A percentile compares a stretch with the other conserved stretches of the same genome.
phyloP scores from a whole-genome alignment of 805 yeast genomes.

The Candida sonorensis region DNA sequence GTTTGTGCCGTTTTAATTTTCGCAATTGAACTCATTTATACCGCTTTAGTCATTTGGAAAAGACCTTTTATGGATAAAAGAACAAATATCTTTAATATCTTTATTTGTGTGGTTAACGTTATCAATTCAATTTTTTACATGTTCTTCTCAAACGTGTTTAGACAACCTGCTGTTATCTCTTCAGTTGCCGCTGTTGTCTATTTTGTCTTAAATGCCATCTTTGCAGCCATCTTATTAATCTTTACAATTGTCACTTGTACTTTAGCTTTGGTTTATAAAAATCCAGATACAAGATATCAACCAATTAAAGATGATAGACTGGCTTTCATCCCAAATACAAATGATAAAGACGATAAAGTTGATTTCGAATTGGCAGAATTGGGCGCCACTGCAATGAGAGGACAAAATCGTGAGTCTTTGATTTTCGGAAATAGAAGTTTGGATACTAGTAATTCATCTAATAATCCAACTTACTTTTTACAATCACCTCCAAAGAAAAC shows the following conservation, averaged over 20 bases:
- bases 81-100: constrained; percentile 89
- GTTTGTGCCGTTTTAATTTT: constrained; percentile 75
- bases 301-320: constrained; percentile 96
- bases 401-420: constrained; percentile 40
- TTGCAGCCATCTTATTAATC: constrained; percentile 73
- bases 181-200: constrained; percentile 88
- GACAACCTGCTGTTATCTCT: constrained; percentile 80
- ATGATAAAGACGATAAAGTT: constrained; percentile 31
- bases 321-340: constrained; percentile 71
- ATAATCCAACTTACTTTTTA: constrained; percentile 15
- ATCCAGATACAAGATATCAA: constrained; percentile 92
- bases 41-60: constrained; percentile 55
- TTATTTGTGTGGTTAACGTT: constrained; percentile 71
- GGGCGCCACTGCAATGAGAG: constrained; percentile 63
- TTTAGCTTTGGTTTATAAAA: constrained; percentile 75
- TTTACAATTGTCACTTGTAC: constrained; percentile 86
- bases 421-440: constrained; percentile 20
- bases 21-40: constrained; percentile 66
- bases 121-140: constrained; percentile 81
- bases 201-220: constrained; percentile 82
- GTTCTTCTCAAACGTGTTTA: constrained; percentile 81
- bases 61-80: constrained; percentile 93
- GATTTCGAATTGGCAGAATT: constrained; percentile 66
- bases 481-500: constrained; percentile 14
- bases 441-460: constrained; percentile 9